Base-by-base conservation (phyloP, 179 eudicot species). In the Patellifolia procumbens region DNA sequence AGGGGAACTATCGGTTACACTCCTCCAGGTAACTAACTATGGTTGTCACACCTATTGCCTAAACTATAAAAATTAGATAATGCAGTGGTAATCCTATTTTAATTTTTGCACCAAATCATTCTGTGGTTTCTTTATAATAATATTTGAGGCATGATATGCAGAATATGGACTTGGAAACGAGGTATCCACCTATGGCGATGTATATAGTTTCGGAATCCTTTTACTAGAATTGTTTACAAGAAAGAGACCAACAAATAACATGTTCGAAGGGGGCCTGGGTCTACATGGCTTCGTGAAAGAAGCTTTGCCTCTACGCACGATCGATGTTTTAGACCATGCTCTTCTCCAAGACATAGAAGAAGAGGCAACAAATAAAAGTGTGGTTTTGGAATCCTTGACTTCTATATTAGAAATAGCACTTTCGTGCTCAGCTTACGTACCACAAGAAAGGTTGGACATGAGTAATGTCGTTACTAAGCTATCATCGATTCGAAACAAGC, bases 1-100 rank as follows among this genome's bases (percentile, higher is more conserved):
- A 49, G 81, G 52, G 84, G 86, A 51, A 78, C 84, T n/a, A 4
- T 80, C 12, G 84, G 86, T 42, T 83, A 83, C 61, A 43, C 72
- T 3, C 77, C 84, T 29, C 82, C 86, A 71, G 83, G 85, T 79
- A 72, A n/a, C n/a, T n/a, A n/a, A n/a, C n/a, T n/a, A n/a, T n/a
- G n/a, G n/a, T n/a, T n/a, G n/a, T n/a, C n/a, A n/a, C n/a, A n/a
- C n/a, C n/a, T n/a, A n/a, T n/a, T n/a, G n/a, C n/a, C n/a, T n/a
- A n/a, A n/a, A n/a, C n/a, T n/a, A n/a, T n/a, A n/a, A n/a, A n/a
- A n/a, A n/a, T n/a, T n/a, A n/a, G n/a, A n/a, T n/a, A n/a, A n/a
- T n/a, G n/a, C n/a, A n/a, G n/a, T n/a, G n/a, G n/a, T n/a, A n/a
- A n/a, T n/a, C n/a, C n/a, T n/a, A n/a, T n/a, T n/a, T n/a, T n/a